Conservation (phyloP, 768 basidiomycete species). For the Baorangia bicolor region DNA sequence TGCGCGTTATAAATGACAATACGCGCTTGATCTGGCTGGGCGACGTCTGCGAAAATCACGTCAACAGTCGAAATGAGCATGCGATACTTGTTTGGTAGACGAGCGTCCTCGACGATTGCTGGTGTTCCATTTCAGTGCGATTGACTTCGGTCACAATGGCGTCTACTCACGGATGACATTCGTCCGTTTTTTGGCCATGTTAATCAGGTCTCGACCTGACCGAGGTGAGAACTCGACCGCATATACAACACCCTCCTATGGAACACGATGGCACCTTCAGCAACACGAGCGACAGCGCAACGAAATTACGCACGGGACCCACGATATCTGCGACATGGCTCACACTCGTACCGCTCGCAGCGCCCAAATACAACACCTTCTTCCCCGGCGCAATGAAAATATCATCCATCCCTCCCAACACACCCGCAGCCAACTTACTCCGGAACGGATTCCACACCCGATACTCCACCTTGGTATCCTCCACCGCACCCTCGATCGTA, state of each 20-base stretch:
- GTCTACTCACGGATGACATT: slow-evolving; percentile 89
- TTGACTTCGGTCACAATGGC: neutral
- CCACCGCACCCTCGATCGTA: slow-evolving; percentile 71
- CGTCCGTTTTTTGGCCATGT: slow-evolving; percentile 99
- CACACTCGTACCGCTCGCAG: slow-evolving; percentile 96
- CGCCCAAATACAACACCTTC: slow-evolving; percentile 97
- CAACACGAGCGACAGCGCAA: slow-evolving; percentile 1
- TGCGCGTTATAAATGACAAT: slow-evolving; percentile 93
- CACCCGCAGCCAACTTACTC: slow-evolving; percentile 94
- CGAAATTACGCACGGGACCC: slow-evolving; percentile 68
- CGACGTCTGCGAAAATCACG: slow-evolving; percentile 97
- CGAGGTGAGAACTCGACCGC: slow-evolving; percentile 98
- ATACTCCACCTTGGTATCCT: slow-evolving; percentile 91
- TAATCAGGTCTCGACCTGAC: slow-evolving; percentile 95
- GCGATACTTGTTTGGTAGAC: slow-evolving; percentile 93
- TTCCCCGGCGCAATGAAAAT: slow-evolving; percentile 92
- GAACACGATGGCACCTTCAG: neutral
- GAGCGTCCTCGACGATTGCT: slow-evolving; percentile 98
- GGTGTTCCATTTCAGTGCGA: slow-evolving; percentile 1
- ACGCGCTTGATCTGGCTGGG: slow-evolving; percentile 98
- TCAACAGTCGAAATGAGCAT: slow-evolving; percentile 96
- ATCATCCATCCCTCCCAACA: slow-evolving; percentile 90
- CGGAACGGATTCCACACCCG: slow-evolving; percentile 99
- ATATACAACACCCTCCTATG: slow-evolving; percentile 91
- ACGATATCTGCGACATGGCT: slow-evolving; percentile 99